Evolutionary conservation across 2,329 filamentous ascomycete species (phyloP).

Genomic region (Colletotrichum paranaense): DNA sequence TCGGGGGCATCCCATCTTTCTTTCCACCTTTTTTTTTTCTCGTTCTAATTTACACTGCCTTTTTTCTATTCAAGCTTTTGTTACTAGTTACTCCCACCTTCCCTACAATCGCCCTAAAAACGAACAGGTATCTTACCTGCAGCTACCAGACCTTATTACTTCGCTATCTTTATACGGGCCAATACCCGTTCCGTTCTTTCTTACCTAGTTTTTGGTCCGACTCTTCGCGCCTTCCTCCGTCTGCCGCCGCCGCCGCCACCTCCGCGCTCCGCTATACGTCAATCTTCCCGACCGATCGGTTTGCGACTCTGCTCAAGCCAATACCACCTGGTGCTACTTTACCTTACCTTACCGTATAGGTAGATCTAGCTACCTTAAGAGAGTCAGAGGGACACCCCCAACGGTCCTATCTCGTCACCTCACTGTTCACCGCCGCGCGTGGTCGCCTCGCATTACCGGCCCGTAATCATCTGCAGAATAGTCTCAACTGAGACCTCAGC

Average conservation of each 20-base stretch:
- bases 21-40: slow-evolving; percentile 10
- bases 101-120: slow-evolving; percentile 1
- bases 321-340: slow-evolving; percentile 14
- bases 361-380: background rate
- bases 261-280: background rate
- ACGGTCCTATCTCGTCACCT: background rate
- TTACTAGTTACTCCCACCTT: slow-evolving; percentile 11
- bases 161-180: slow-evolving; percentile 22
- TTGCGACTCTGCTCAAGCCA: slow-evolving; percentile 39
- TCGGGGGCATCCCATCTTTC: slow-evolving; percentile 11
- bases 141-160: slow-evolving; percentile 14
- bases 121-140: slow-evolving; percentile 34
- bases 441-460: slow-evolving; percentile 1
- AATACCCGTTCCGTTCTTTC: slow-evolving; percentile 5
- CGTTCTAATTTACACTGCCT: slow-evolving; percentile 4
- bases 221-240: slow-evolving; percentile 7
- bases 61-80: background rate
- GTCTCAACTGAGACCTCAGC: slow-evolving; percentile 22
- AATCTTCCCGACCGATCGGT: slow-evolving; percentile 29
- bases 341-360: background rate
- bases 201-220: background rate
- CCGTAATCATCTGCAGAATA: slow-evolving; percentile 4
- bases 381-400: background rate
- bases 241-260: background rate
- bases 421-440: slow-evolving; percentile 1